Percentiles rank a stretch among this genome's conserved stretches.
These are phyloP conservation scores for Aureobasidium sp. DNA, from an alignment of 2,329 filamentous ascomycete species.

Conservation along the genomic window DNA sequence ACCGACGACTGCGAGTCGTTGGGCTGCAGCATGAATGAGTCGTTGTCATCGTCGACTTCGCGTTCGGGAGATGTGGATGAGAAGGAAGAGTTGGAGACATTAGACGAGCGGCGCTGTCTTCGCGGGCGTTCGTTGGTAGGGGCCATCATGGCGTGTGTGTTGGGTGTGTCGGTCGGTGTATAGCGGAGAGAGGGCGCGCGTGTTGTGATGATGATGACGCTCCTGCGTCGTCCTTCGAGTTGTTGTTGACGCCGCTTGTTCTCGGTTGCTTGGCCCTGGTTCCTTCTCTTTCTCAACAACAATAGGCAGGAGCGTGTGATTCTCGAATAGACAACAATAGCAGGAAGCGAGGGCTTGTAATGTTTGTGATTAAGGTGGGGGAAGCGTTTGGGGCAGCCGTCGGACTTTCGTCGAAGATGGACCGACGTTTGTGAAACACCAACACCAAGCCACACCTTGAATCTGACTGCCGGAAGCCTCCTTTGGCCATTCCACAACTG, in stretches of 20 bases:
- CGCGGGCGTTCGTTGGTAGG: conserved; percentile 11
- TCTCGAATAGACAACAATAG: neutral
- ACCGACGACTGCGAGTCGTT: conserved; percentile 94
- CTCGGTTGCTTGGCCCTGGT: neutral
- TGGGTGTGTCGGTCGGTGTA: neutral
- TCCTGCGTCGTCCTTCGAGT: neutral
- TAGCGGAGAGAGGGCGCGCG: neutral
- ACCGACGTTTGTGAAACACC: neutral
- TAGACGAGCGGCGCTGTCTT: conserved; percentile 17
- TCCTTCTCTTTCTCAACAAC: neutral
- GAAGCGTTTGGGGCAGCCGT: neutral
- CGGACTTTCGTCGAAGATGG: neutral
- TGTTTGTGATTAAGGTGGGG: neutral
- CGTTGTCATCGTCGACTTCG: conserved; percentile 81
- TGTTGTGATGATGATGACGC: conserved; percentile 4
- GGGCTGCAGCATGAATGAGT: conserved; percentile 72
- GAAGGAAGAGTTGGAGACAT: conserved; percentile 40
- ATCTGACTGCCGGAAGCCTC: neutral
- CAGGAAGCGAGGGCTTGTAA: neutral
- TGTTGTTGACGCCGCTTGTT: neutral
- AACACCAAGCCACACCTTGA: neutral
- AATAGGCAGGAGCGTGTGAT: neutral
- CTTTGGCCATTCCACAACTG: no score
- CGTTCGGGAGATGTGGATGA: conserved; percentile 68
- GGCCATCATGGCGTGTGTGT: neutral